Base-by-base conservation (phyloP, 2,329 filamentous ascomycete genomes). In the Fusarium torreyae region DNA sequence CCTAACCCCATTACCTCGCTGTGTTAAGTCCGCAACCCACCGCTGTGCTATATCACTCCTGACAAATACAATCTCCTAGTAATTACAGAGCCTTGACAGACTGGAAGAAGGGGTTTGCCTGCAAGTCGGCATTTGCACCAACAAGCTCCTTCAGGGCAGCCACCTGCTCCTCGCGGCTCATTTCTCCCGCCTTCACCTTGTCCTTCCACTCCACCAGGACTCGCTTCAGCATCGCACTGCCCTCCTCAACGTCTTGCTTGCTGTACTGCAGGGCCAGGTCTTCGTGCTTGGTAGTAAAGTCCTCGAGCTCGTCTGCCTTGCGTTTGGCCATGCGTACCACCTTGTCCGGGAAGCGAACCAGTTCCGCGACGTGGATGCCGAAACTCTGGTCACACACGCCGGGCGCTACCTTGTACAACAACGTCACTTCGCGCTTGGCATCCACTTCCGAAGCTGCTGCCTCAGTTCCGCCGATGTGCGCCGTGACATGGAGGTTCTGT, bases 241-340 rank as follows among this genome's bases (percentile, higher is more conserved):
- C 96, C 77, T 95, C 89, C 74, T 97, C 94, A 1, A 98, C 92
- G 71, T 99, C 94, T 68, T 94, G 88, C 75, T 94, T 94, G 69
- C 87, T 92, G 77, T 93, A 94, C 71, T 88, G 82, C 43, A 87
- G 79, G 9, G 85, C 83, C 8, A 85, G 74, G 44, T 86, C 85
- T 66, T 92, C 90, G 73, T 93, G 89, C 81, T 94, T 94, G 51
- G 88, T 88, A 1, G 92, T 92, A 75, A 99, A 99, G 78, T 99
- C 96, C 79, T 99, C 96, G 36, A 99, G 86, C 84, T 99, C 97
- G 79, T 98, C 96, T 1, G 96, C 96, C 83, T 99, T 99, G 73
- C 96, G 89, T 82, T 97, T 97, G n/a, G 96, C 96, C 97, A 99
- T 99, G 69, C 94, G 94, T 64, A 99, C 92, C 17, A 99, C 97